A percentile compares a stretch with the other conserved stretches of the same genome.
Conservation (phyloP, 176 grass and related monocot genomes). For the Tuctoria greenei region DNA sequence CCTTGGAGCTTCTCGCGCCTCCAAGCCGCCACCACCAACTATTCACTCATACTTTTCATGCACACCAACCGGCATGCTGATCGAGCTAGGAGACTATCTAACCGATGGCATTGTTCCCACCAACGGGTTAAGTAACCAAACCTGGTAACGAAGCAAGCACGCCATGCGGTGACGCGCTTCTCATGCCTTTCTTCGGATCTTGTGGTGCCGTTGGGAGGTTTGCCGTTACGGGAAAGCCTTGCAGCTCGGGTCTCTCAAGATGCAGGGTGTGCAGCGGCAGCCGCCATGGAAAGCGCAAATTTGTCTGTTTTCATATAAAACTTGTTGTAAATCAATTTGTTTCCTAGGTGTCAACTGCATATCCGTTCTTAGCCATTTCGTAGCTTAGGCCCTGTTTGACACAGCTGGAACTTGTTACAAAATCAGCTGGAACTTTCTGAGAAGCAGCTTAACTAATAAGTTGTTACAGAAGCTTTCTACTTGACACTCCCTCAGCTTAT, state of each 20-base stretch:
- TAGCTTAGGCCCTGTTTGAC: neutral
- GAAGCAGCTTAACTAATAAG: too few species aligned
- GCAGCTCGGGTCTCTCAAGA: neutral
- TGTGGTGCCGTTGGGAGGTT: neutral
- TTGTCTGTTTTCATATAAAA: slow-evolving; percentile 34
- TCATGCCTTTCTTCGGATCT: neutral
- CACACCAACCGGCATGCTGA: neutral
- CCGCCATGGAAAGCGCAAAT: neutral
- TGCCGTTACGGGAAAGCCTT: neutral
- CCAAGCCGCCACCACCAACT: slow-evolving; percentile 34
- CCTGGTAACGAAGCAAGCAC: neutral
- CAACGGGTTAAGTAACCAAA: neutral
- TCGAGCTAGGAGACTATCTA: too few species aligned
- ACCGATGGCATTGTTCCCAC: neutral
- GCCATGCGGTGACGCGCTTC: neutral
- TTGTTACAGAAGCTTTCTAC: too few species aligned
- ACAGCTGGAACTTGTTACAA: too few species aligned
- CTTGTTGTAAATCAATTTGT: neutral
- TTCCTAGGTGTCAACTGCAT: neutral
- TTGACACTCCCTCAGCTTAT: too few species aligned
- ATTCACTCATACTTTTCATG: neutral
- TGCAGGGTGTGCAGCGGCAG: neutral
- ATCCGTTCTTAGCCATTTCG: slow-evolving; percentile 16
- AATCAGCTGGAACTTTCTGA: too few species aligned
- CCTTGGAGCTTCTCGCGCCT: slow-evolving; percentile 10